phyloP scores from a whole-genome alignment of 116 monocot species.

The Trichopus zeylanicus region DNA sequence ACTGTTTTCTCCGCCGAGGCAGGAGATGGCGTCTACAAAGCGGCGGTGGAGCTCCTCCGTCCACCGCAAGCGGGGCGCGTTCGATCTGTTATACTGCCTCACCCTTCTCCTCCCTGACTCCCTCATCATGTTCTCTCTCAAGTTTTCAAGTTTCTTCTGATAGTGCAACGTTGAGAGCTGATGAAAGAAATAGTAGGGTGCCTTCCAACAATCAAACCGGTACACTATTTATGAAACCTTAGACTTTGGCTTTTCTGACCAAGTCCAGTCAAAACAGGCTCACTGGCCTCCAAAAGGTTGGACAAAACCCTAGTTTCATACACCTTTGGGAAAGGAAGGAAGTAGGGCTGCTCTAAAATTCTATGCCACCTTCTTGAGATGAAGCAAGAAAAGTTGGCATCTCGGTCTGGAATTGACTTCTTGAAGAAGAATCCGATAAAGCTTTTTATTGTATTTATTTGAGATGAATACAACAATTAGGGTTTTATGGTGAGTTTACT shows the following conservation, averaged over 20 bases:
- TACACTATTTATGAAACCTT: too few relatives aligned
- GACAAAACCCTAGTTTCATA: conserved; percentile 20
- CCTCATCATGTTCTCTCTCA: conserved; percentile 11
- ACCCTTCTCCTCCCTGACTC: too few relatives aligned
- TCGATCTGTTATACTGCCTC: conserved; percentile 66
- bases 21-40: conserved; percentile 50
- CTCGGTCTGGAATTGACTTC: too few relatives aligned
- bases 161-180: too few relatives aligned
- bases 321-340: conserved; percentile 4
- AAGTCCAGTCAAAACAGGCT: conserved; percentile 32
- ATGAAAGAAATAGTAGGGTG: too few relatives aligned
- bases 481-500: too few relatives aligned
- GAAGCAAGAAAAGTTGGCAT: neutral
- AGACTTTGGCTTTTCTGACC: conserved; percentile 22
- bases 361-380: neutral
- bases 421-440: too few relatives aligned
- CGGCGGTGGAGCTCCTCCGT: conserved; percentile 64
- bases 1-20: conserved; percentile 70
- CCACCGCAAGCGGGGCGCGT: conserved; percentile 65
- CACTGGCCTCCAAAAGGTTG: conserved; percentile 12
- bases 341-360: neutral
- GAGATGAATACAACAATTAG: too few relatives aligned
- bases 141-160: conserved; percentile 21
- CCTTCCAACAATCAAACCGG: neutral
- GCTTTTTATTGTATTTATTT: neutral